These are phyloP conservation scores for Radiomyces spectabilis DNA, from an alignment of 192 early-diverging fungal genomes.

Conservation along the genomic window DNA sequence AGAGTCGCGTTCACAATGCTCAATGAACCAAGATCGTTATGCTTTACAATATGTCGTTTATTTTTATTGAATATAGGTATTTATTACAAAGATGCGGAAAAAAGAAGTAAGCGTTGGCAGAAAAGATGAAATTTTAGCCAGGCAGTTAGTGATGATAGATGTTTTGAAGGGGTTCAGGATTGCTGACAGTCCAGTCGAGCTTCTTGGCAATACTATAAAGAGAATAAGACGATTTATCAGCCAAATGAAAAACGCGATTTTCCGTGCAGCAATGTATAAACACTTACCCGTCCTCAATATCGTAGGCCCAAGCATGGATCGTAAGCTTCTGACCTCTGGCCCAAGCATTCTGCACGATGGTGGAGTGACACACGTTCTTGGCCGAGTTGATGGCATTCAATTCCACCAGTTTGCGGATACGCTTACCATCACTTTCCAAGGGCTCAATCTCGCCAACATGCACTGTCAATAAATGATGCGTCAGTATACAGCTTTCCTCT, in stretches of 20 bases:
- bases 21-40: no score
- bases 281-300: constrained; percentile 49
- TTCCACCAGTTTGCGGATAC: constrained; percentile 52
- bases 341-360: constrained; percentile 84
- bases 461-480: constrained; percentile 4
- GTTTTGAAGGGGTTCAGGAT: not conserved
- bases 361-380: constrained; percentile 60
- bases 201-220: constrained; percentile 1
- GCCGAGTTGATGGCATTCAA: constrained; percentile 74
- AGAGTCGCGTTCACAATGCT: no score
- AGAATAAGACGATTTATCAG: not conserved
- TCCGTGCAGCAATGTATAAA: constrained; percentile 17
- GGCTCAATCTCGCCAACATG: constrained; percentile 32
- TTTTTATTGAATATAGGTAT: no score
- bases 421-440: constrained; percentile 31
- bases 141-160: constrained; percentile 4
- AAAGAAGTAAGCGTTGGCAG: no score
- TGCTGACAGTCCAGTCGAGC: constrained; percentile 1
- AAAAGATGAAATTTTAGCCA: no score
- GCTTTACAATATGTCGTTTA: no score
- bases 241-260: constrained; percentile 17
- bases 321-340: constrained; percentile 56
- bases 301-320: constrained; percentile 69
- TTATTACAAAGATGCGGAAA: no score
- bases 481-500: not conserved